Evolutionary conservation across 192 early-diverging fungal species (phyloP).

Genomic region (Coemansia umbellata): DNA sequence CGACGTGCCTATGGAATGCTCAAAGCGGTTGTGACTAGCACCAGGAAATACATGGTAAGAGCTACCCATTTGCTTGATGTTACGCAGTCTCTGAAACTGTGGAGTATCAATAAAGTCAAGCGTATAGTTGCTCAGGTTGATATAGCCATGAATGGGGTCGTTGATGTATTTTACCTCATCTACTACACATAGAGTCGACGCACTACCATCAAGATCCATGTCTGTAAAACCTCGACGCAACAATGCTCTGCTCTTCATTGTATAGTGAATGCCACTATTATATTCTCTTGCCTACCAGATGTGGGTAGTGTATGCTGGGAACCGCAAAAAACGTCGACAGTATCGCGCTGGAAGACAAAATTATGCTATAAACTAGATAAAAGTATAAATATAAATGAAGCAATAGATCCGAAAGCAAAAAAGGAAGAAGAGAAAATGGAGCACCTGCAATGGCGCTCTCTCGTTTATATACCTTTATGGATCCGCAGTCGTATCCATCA

Average conservation of each 20-base stretch:
- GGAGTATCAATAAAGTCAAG: conserved; percentile 84
- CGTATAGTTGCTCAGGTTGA: conserved; percentile 62
- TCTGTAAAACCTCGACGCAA: conserved; percentile 28
- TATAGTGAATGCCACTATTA: too few relatives aligned
- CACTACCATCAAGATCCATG: not conserved
- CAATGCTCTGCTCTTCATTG: conserved; percentile 5
- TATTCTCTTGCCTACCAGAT: too few relatives aligned
- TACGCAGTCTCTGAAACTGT: conserved; percentile 94
- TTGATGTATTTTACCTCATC: conserved; percentile 30
- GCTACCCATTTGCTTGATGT: conserved; percentile 84
- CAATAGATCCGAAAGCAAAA: too few relatives aligned
- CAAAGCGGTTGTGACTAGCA: conserved; percentile 93
- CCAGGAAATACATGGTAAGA: conserved; percentile 91
- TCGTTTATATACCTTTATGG: too few relatives aligned
- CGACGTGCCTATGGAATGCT: conserved; percentile 88
- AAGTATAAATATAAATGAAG: too few relatives aligned
- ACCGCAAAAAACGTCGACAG: too few relatives aligned
- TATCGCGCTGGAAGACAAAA: too few relatives aligned
- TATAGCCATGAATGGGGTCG: conserved; percentile 60
- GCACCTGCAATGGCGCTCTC: too few relatives aligned
- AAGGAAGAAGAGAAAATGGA: too few relatives aligned
- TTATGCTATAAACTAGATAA: too few relatives aligned
- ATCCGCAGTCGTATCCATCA: too few relatives aligned
- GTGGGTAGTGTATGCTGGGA: too few relatives aligned
- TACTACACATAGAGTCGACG: not conserved